Evolutionary conservation across 2,329 filamentous ascomycete genomes (phyloP).

Genomic region (Fulvia fulva): DNA sequence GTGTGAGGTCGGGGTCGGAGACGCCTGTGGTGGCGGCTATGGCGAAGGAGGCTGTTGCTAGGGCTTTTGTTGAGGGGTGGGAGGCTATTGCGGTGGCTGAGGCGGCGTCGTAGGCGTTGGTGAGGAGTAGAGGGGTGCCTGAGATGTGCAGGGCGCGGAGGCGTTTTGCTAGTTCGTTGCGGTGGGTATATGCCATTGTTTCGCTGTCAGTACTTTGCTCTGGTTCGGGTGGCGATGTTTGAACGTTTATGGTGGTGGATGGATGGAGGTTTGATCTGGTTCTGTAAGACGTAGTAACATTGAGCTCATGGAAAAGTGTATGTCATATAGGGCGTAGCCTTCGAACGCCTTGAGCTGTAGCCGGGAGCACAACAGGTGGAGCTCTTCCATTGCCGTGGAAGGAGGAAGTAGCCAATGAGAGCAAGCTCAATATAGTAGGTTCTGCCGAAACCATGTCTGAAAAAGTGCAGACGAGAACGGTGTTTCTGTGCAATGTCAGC

Average conservation of each 20-base stretch:
- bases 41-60: conserved; percentile 37
- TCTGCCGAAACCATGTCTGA: neutral
- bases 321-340: neutral
- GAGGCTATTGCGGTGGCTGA: conserved; percentile 47
- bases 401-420: neutral
- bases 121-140: conserved; percentile 49
- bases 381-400: neutral
- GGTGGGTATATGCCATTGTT: conserved; percentile 10
- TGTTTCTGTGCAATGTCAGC: neutral
- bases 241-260: too few species aligned
- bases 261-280: too few species aligned
- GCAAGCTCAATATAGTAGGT: neutral
- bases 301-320: neutral
- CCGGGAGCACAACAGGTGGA: neutral
- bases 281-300: too few species aligned
- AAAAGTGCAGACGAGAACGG: neutral
- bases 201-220: too few species aligned
- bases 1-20: conserved; percentile 41
- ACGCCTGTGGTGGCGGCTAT: conserved; percentile 33
- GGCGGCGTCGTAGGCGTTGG: conserved; percentile 54
- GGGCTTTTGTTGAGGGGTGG: conserved; percentile 42
- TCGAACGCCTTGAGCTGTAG: neutral
- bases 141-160: conserved; percentile 47
- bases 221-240: too few species aligned
- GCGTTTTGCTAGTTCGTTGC: conserved; percentile 9